Evolutionary conservation across 345 rosid species (phyloP).

Genomic region (Orychophragmus violaceus): DNA sequence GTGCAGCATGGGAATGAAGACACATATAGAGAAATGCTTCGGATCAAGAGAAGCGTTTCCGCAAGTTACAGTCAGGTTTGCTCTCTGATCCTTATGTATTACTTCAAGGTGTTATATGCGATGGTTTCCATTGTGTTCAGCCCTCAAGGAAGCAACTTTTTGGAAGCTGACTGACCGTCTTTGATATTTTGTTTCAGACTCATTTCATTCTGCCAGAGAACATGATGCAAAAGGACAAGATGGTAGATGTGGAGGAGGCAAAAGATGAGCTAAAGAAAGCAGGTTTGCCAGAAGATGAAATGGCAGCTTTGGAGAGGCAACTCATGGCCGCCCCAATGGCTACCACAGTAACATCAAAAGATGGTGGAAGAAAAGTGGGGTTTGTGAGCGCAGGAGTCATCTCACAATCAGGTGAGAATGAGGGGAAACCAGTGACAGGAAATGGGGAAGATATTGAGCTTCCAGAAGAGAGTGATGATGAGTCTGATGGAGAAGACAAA

Average conservation of each 20-base stretch:
- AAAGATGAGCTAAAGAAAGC: slow-evolving; percentile 83
- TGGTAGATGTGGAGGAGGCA: slow-evolving; percentile 68
- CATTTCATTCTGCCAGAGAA: slow-evolving; percentile 87
- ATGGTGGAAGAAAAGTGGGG: slow-evolving; percentile 53
- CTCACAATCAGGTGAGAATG: slow-evolving; percentile 48
- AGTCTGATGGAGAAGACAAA: slow-evolving; percentile 45
- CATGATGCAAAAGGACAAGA: slow-evolving; percentile 87
- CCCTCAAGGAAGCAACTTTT: not conserved
- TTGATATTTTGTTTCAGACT: slow-evolving; percentile 41
- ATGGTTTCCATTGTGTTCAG: not conserved
- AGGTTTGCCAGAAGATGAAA: slow-evolving; percentile 80
- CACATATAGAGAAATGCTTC: slow-evolving; percentile 91
- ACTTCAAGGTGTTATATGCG: not conserved
- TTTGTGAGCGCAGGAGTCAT: slow-evolving; percentile 90
- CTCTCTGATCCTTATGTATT: not conserved
- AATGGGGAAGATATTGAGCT: slow-evolving; percentile 84
- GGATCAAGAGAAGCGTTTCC: slow-evolving; percentile 79
- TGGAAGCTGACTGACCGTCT: not conserved
- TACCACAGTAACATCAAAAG: slow-evolving; percentile 34
- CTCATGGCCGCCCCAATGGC: slow-evolving; percentile 43
- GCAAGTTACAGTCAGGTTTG: slow-evolving; percentile 93
- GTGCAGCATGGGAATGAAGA: slow-evolving; percentile 96
- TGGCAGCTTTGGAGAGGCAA: slow-evolving; percentile 88
- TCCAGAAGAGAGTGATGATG: slow-evolving; percentile 78
- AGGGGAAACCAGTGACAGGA: slow-evolving; percentile 29